These are phyloP conservation scores for Pseudogymnoascus sp. DNA, from an alignment of 2,329 filamentous ascomycete species.

Conservation along the genomic window DNA sequence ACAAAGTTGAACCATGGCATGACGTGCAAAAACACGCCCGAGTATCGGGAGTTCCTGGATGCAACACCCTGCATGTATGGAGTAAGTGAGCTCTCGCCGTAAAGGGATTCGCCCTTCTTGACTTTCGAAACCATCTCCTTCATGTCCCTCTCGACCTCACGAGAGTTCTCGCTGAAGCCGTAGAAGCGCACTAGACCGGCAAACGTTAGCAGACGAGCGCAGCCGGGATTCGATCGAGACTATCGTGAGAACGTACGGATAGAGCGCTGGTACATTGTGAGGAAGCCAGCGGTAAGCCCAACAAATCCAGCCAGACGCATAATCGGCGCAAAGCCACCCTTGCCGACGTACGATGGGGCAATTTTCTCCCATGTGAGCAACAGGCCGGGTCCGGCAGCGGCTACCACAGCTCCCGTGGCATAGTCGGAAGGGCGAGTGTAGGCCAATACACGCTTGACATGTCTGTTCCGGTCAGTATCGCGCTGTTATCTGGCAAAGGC, in stretches of 20 bases:
- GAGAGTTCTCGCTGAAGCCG: slow-evolving; percentile 83
- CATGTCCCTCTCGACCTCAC: slow-evolving; percentile 95
- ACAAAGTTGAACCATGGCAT: slow-evolving; percentile 98
- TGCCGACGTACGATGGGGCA: slow-evolving; percentile 76
- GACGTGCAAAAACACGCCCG: slow-evolving; percentile 72
- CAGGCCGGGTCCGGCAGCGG: slow-evolving; percentile 63
- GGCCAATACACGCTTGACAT: slow-evolving; percentile 80
- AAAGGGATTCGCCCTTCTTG: slow-evolving; percentile 83
- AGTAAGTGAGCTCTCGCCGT: slow-evolving; percentile 70
- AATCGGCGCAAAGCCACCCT: slow-evolving; percentile 70
- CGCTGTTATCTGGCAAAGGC: neutral
- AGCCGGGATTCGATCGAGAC: neutral
- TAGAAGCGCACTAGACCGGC: slow-evolving; percentile 73
- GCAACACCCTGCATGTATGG: slow-evolving; percentile 93
- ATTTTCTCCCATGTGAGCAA: slow-evolving; percentile 77
- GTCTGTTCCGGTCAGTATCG: slow-evolving; percentile 46
- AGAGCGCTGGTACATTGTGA: slow-evolving; percentile 79
- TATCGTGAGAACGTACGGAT: slow-evolving; percentile 55
- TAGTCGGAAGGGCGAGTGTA: slow-evolving; percentile 88
- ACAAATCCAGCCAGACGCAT: slow-evolving; percentile 73
- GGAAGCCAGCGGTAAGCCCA: slow-evolving; percentile 68
- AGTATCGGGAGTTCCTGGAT: slow-evolving; percentile 85
- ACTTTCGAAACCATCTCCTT: slow-evolving; percentile 95
- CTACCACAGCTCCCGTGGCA: slow-evolving; percentile 57
- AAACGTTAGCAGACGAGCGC: slow-evolving; percentile 8